A percentile compares a stretch with the other conserved stretches of the same genome.
phyloP scores from a whole-genome alignment of 164 flowering plant species.

The Amborella trichopoda region DNA sequence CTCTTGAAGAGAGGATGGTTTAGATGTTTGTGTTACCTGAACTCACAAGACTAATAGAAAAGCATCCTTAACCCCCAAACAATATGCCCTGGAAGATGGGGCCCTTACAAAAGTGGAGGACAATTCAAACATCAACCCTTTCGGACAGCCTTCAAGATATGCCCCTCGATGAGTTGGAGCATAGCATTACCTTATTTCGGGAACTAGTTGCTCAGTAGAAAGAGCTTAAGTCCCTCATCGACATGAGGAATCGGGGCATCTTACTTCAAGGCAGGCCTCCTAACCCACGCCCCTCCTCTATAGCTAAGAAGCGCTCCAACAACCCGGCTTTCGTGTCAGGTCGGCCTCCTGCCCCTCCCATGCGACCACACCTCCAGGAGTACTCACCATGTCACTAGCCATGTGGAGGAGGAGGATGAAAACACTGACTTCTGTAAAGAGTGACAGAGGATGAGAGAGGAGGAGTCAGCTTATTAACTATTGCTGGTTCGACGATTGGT shows the following conservation, averaged over 20 bases:
- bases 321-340: slow-evolving; percentile 1
- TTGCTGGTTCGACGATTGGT: no score
- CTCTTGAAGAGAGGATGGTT: no score
- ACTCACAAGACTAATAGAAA: no score
- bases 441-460: no score
- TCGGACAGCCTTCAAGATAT: no score
- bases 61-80: no score
- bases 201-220: slow-evolving; percentile 1
- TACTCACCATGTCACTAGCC: no score
- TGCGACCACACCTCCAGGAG: no score
- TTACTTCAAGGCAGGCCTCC: slow-evolving; percentile 3
- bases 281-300: slow-evolving; percentile 3
- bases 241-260: neutral
- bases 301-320: slow-evolving; percentile 4
- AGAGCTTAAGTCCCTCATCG: neutral
- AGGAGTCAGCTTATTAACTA: no score
- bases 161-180: slow-evolving; percentile 4
- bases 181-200: slow-evolving; percentile 2
- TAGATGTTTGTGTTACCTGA: no score
- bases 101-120: slow-evolving; percentile 4
- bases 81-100: slow-evolving; percentile 4
- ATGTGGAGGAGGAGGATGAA: no score
- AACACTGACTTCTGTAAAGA: no score
- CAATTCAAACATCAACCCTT: slow-evolving; percentile 2
- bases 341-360: neutral